Percentiles rank a stretch among this genome's conserved stretches.
Evolutionary conservation across 202 grass and related monocot species (phyloP).

Genomic region (Panicum virgatum): DNA sequence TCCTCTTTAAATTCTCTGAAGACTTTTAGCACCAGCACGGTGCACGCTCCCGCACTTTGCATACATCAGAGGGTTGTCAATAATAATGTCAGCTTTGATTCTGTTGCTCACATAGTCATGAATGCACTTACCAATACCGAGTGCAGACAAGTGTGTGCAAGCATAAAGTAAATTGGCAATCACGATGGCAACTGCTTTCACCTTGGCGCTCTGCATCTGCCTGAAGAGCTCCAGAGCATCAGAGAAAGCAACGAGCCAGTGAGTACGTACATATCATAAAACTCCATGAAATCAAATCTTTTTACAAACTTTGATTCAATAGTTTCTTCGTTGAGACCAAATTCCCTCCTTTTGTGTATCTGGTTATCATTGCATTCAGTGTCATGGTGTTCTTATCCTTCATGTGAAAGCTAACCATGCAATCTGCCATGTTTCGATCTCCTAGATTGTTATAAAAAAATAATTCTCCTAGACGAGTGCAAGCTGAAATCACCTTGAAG

Average conservation of each 20-base stretch:
- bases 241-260: conserved; percentile 49
- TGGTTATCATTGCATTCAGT: conserved; percentile 48
- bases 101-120: conserved; percentile 51
- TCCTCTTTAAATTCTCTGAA: conserved; percentile 54
- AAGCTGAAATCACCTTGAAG: conserved; percentile 51
- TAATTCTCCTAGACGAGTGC: conserved; percentile 48
- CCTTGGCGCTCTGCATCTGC: conserved; percentile 52
- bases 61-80: conserved; percentile 53
- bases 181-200: conserved; percentile 53
- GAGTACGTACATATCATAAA: conserved; percentile 61
- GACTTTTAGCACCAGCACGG: conserved; percentile 36
- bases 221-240: conserved; percentile 45
- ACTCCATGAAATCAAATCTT: conserved; percentile 65
- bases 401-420: conserved; percentile 56
- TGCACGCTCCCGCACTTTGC: conserved; percentile 41
- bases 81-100: conserved; percentile 42
- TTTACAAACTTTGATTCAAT: conserved; percentile 32
- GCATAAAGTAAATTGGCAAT: conserved; percentile 45
- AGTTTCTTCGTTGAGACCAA: conserved; percentile 51
- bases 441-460: conserved; percentile 4
- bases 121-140: conserved; percentile 55
- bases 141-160: conserved; percentile 42
- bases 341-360: conserved; percentile 50
- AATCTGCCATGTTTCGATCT: conserved; percentile 49
- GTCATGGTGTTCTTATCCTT: conserved; percentile 43